These are phyloP conservation scores for Chloranthus sessilifolius DNA, from an alignment of 164 flowering plant species.

Conservation along the genomic window DNA sequence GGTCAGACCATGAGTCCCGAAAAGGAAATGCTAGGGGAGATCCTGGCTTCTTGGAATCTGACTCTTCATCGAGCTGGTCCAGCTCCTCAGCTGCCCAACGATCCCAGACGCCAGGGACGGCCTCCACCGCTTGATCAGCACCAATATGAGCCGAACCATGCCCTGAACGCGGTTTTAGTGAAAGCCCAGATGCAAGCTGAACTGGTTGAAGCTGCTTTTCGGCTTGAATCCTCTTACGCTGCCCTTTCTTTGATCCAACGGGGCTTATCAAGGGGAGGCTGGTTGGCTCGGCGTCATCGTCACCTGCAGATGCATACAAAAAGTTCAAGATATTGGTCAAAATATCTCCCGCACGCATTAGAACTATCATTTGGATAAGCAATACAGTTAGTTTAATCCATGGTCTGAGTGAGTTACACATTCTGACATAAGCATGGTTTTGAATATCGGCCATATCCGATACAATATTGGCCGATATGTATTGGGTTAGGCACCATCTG, in stretches of 20 bases:
- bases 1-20: conserved; percentile 35
- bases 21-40: conserved; percentile 19
- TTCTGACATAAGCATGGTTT: no score
- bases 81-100: not conserved
- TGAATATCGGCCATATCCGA: no score
- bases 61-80: conserved; percentile 9
- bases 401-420: no score
- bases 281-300: conserved; percentile 6
- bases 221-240: conserved; percentile 1
- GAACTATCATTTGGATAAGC: no score
- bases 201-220: not conserved
- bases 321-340: no score
- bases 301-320: conserved; percentile 19
- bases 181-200: no score
- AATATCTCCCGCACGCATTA: no score
- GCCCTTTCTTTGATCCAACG: conserved; percentile 13
- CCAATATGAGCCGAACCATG: conserved; percentile 15
- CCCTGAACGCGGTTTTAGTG: conserved; percentile 47
- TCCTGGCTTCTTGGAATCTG: conserved; percentile 19
- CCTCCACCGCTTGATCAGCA: not conserved
- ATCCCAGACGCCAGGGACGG: no score
- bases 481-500: no score
- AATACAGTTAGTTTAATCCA: no score
- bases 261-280: conserved; percentile 8
- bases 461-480: no score